Evolutionary conservation across 768 basidiomycete genomes (phyloP).

Genomic region (Hericium erinaceus): DNA sequence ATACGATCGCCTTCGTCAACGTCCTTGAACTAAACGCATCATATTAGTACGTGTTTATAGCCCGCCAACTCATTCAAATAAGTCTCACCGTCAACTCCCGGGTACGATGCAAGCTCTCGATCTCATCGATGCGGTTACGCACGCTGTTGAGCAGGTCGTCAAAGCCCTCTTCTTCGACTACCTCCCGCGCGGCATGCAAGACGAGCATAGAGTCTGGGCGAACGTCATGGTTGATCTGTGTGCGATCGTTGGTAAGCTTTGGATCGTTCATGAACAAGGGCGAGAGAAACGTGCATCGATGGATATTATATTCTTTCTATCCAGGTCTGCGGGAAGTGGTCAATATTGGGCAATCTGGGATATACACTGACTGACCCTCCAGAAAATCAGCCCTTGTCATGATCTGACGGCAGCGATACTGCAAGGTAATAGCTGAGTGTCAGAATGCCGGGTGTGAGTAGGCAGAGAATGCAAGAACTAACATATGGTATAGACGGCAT

Average conservation of each 20-base stretch:
- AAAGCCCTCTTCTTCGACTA: conserved; percentile 68
- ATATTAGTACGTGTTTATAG: background rate
- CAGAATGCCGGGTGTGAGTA: background rate
- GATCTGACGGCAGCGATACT: conserved; percentile 66
- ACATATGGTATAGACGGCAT: conserved; percentile 61
- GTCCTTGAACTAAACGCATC: conserved; percentile 32
- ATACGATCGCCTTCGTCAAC: conserved; percentile 29
- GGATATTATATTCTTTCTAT: conserved; percentile 62
- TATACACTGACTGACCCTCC: conserved; percentile 40
- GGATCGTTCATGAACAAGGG: background rate
- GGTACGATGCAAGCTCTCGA: conserved; percentile 77
- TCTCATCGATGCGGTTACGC: conserved; percentile 72
- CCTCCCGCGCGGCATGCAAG: conserved; percentile 60
- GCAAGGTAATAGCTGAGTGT: conserved; percentile 13
- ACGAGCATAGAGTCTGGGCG: conserved; percentile 75
- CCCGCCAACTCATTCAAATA: background rate
- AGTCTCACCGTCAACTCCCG: conserved; percentile 55
- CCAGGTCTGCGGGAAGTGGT: conserved; percentile 36
- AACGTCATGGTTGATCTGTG: conserved; percentile 62
- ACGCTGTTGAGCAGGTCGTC: conserved; percentile 69
- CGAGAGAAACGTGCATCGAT: conserved; percentile 51
- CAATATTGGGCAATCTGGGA: background rate
- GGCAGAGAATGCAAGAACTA: conserved; percentile 11
- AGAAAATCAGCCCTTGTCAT: conserved; percentile 83
- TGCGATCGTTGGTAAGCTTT: background rate